phyloP scores from a whole-genome alignment of 176 grass and related monocot genomes.

The Neostapfia colusana region DNA sequence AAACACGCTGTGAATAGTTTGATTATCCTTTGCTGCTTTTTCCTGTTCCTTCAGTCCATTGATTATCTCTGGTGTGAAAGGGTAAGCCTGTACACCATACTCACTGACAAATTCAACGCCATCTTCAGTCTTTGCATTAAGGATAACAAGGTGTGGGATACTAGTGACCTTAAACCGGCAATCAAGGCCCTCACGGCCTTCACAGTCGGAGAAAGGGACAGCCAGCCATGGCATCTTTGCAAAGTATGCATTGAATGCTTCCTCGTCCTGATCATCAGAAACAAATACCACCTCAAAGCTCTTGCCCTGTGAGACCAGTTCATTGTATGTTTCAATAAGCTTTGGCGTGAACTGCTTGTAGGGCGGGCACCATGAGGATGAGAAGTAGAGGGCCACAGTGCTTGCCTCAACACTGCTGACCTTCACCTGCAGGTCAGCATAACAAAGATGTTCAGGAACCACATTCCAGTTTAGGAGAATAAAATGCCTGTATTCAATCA shows the following conservation, averaged over 20 bases:
- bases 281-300: slow-evolving; percentile 61
- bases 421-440: slow-evolving; percentile 52
- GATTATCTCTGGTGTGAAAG: slow-evolving; percentile 64
- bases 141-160: slow-evolving; percentile 58
- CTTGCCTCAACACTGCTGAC: slow-evolving; percentile 46
- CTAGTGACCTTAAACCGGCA: slow-evolving; percentile 45
- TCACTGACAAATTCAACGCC: slow-evolving; percentile 45
- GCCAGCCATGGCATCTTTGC: slow-evolving; percentile 75
- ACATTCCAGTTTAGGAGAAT: not conserved
- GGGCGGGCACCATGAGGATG: slow-evolving; percentile 65
- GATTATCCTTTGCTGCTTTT: slow-evolving; percentile 57
- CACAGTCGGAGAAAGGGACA: slow-evolving; percentile 62
- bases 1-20: slow-evolving; percentile 64
- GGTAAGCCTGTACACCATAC: slow-evolving; percentile 59
- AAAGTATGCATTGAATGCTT: slow-evolving; percentile 56
- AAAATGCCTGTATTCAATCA: not conserved
- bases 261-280: slow-evolving; percentile 45
- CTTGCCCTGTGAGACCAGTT: slow-evolving; percentile 55
- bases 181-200: slow-evolving; percentile 40
- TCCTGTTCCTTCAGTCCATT: slow-evolving; percentile 57
- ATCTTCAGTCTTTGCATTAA: slow-evolving; percentile 52
- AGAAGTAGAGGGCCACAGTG: slow-evolving; percentile 77
- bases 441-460: slow-evolving; percentile 4
- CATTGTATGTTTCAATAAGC: slow-evolving; percentile 62
- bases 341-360: slow-evolving; percentile 62